These are phyloP conservation scores for Trichocomaceae sp. DNA, from an alignment of 2,329 filamentous ascomycete species.

Conservation along the genomic window DNA sequence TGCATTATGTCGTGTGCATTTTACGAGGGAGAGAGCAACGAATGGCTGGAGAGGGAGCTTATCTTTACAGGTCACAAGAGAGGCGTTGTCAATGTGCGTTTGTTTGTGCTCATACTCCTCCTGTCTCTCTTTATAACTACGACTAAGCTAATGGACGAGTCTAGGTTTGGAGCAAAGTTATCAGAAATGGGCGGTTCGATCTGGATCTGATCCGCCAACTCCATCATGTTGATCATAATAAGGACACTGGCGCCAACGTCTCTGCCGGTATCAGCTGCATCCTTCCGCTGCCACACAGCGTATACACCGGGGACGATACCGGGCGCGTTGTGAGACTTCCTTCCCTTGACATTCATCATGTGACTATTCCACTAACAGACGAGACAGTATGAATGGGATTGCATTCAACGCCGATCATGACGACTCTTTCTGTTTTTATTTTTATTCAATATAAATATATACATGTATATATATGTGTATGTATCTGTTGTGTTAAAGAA, in stretches of 20 bases:
- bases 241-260: constrained; percentile 52
- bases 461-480: neutral
- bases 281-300: constrained; percentile 68
- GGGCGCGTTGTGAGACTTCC: constrained; percentile 69
- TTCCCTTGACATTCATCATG: constrained; percentile 1
- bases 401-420: constrained; percentile 44
- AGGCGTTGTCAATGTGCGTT: constrained; percentile 66
- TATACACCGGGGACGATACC: constrained; percentile 93
- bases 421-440: neutral
- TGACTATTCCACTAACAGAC: constrained; percentile 16
- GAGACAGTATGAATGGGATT: constrained; percentile 52
- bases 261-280: constrained; percentile 75
- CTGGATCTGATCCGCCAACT: constrained; percentile 74
- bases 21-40: constrained; percentile 83
- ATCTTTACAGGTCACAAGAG: constrained; percentile 82
- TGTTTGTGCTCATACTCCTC: neutral
- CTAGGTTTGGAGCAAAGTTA: constrained; percentile 52
- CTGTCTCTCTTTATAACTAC: neutral
- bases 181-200: constrained; percentile 60
- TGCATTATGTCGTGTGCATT: constrained; percentile 77
- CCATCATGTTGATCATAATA: constrained; percentile 67
- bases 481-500: neutral
- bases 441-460: neutral
- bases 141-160: neutral
- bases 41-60: constrained; percentile 82